Evolutionary conservation across 23 red algal species (phyloP), one percentile per base, ranked within the genome.

Genomic region (Gracilaria domingensis): DNA sequence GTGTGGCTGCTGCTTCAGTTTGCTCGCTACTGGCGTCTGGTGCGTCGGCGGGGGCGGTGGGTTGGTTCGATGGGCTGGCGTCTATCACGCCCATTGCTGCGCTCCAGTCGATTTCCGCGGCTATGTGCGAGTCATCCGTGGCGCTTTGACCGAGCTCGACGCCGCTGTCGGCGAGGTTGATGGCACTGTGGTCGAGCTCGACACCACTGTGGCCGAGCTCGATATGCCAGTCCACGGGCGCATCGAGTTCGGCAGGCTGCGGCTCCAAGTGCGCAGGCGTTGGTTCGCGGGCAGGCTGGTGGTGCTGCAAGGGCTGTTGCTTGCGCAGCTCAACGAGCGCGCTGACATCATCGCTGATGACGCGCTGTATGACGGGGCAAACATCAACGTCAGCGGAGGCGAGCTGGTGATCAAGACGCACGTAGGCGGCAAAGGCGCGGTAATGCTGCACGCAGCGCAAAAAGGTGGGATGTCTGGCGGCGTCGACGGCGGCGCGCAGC

Each of bases 31-130:
- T n/a, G n/a, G n/a, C n/a, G n/a, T n/a, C n/a, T n/a, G n/a, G n/a
- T n/a, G n/a, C n/a, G n/a, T n/a, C n/a, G n/a, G n/a, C n/a, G n/a
- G n/a, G n/a, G n/a, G n/a, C n/a, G n/a, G n/a, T n/a, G n/a, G n/a
- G n/a, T n/a, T n/a, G n/a, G n/a, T n/a, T n/a, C n/a, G n/a, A n/a
- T n/a, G n/a, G n/a, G n/a, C n/a, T n/a, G n/a, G n/a, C n/a, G n/a
- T n/a, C n/a, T n/a, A 66, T 7, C 61, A 62, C 76, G 35, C 36
- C 70, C 75, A 57, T 40, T 1, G 26, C 87, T 17, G 57, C 64
- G 38, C 87, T 69, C 87, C 87, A 90, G 47, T 90, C 76, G 28
- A 90, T 80, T 14, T 54, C 47, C 6, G 24, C 45, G 2, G 25
- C 45, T 24, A 38, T 29, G 9, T 24, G 25, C n/a, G 79, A 20